phyloP scores from a whole-genome alignment of 2,329 filamentous ascomycete genomes.

The Endoconidiophora laricicola region DNA sequence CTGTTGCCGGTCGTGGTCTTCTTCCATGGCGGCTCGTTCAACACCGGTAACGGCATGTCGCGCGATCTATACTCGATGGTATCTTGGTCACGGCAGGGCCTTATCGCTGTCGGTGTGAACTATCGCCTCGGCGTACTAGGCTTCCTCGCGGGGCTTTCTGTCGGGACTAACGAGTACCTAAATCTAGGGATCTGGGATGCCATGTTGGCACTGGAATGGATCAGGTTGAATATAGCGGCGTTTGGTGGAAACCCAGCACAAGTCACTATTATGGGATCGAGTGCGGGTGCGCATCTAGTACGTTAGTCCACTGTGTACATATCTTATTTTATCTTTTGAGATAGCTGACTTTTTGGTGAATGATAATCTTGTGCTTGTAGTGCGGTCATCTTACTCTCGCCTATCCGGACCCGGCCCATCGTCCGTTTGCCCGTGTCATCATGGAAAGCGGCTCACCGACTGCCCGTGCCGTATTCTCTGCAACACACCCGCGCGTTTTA shows the following conservation, averaged over 20 bases:
- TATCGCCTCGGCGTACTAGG: conserved; percentile 52
- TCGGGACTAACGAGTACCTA: conserved; percentile 29
- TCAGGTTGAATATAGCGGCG: conserved; percentile 37
- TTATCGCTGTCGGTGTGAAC: conserved; percentile 44
- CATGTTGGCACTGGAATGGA: conserved; percentile 40
- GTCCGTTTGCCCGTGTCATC: conserved; percentile 35
- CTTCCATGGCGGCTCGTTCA: conserved; percentile 47
- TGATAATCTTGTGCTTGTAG: conserved; percentile 19
- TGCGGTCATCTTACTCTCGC: conserved; percentile 52
- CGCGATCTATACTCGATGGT: conserved; percentile 47
- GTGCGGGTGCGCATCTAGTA: conserved; percentile 46
- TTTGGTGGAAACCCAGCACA: conserved; percentile 44
- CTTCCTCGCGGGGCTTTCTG: conserved; percentile 40
- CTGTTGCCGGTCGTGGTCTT: conserved; percentile 36
- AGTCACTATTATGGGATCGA: conserved; percentile 44
- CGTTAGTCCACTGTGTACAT: conserved; percentile 8
- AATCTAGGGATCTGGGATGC: conserved; percentile 53
- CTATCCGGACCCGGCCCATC: conserved; percentile 23
- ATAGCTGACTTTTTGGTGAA: neutral
- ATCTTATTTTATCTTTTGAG: too few species aligned
- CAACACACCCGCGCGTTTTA: conserved; percentile 39
- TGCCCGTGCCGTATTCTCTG: conserved; percentile 34
- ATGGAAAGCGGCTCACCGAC: conserved; percentile 41
- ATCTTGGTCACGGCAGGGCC: conserved; percentile 32
- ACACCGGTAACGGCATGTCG: conserved; percentile 34